Percentiles rank a stretch among this genome's conserved stretches.
These are phyloP conservation scores for Cenchrus americanus DNA, from an alignment of 176 grass and related monocot species.

Conservation along the genomic window DNA sequence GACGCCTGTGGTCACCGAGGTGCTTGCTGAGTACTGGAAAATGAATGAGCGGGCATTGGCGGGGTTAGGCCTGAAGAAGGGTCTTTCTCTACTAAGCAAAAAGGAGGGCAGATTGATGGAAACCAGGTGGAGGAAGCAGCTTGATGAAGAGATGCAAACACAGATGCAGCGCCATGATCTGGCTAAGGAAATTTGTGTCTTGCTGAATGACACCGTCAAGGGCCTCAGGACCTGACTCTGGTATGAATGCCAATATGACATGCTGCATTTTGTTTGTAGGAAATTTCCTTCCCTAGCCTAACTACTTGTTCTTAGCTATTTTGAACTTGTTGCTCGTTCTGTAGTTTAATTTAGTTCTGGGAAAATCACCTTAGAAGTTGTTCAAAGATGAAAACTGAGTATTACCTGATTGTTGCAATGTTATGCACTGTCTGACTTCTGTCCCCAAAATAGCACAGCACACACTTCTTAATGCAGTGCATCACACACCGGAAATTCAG, in stretches of 20 bases:
- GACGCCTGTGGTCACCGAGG: conserved; percentile 52
- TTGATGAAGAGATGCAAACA: conserved; percentile 57
- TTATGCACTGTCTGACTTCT: background rate
- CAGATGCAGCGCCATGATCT: conserved; percentile 62
- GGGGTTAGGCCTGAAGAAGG: conserved; percentile 50
- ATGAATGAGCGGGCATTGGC: conserved; percentile 27
- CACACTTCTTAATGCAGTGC: no score
- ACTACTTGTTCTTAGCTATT: conserved; percentile 10
- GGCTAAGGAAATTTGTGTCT: conserved; percentile 61
- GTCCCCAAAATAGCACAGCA: no score
- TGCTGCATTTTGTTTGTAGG: conserved; percentile 13
- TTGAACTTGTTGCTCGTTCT: conserved; percentile 4
- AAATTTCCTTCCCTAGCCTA: conserved; percentile 22
- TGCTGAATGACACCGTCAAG: conserved; percentile 58
- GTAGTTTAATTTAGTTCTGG: background rate
- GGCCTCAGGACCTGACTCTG: conserved; percentile 41
- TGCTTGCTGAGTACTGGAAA: conserved; percentile 65
- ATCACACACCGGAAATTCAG: no score
- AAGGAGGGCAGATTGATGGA: conserved; percentile 46
- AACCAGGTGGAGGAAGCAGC: conserved; percentile 64
- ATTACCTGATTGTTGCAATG: background rate
- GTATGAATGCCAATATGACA: background rate
- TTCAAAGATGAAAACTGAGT: background rate
- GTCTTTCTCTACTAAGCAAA: conserved; percentile 40
- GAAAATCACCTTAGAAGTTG: conserved; percentile 19